Conservation (phyloP, 768 basidiomycete genomes). For the Psilocybe subaeruginosa region DNA sequence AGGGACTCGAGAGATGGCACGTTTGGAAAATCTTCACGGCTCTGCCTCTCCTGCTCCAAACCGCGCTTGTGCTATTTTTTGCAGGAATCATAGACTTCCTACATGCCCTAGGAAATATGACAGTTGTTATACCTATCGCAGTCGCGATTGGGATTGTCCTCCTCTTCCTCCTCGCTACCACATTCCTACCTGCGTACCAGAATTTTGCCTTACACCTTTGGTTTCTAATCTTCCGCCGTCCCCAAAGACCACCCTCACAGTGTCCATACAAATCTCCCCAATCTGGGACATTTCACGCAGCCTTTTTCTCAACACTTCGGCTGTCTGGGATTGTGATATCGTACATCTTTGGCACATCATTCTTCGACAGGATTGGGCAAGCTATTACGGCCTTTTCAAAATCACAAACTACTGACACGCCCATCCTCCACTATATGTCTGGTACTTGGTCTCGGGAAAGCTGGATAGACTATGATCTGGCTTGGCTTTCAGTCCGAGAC, state of each 20-base stretch:
- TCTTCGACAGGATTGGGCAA: background rate
- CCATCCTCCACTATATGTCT: background rate
- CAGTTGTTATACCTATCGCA: background rate
- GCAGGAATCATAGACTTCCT: slow-evolving; percentile 23
- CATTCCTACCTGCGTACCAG: background rate
- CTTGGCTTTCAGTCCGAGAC: background rate
- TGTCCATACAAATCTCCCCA: slow-evolving; percentile 9
- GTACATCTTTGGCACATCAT: background rate
- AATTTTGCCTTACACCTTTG: background rate
- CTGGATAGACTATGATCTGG: background rate
- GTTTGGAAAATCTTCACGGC: slow-evolving; percentile 25
- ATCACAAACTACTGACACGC: background rate
- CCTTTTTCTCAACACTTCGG: background rate
- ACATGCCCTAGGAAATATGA: background rate
- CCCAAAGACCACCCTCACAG: background rate
- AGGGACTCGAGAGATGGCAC: slow-evolving; percentile 26
- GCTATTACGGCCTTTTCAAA: background rate
- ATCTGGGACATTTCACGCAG: slow-evolving; percentile 5
- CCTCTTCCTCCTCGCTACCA: background rate
- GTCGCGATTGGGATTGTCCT: background rate
- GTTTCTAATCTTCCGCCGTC: background rate
- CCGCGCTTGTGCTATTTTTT: slow-evolving; percentile 29
- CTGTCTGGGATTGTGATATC: background rate
- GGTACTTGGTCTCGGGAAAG: background rate
- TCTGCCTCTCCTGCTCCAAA: slow-evolving; percentile 28